Evolutionary conservation across 2,329 filamentous ascomycete genomes (phyloP).

Genomic region (Aspergillus transmontanensis): DNA sequence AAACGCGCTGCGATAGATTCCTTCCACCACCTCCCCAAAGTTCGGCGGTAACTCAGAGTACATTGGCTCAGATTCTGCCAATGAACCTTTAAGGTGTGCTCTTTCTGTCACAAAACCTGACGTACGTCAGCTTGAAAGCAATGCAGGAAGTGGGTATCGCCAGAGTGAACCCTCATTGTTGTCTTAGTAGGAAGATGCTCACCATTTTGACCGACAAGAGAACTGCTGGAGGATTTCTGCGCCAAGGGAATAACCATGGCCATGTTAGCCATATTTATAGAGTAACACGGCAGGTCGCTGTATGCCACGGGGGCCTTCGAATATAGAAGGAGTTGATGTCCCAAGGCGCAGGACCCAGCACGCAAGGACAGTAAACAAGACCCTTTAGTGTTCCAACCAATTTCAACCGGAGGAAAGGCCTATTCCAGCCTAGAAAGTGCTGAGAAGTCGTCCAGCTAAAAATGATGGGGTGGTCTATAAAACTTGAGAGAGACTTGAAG

Average conservation of each 20-base stretch:
- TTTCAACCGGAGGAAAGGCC: not conserved
- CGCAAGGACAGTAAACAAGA: not conserved
- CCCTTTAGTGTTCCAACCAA: not conserved
- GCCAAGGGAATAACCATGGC: conserved; percentile 21
- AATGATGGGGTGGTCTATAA: not conserved
- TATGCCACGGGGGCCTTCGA: not conserved
- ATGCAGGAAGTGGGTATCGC: not conserved
- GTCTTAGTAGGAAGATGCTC: not conserved
- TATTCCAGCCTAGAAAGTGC: not conserved
- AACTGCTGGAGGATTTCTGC: conserved; percentile 20
- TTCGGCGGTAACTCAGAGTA: conserved; percentile 60
- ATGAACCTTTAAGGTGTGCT: conserved; percentile 34
- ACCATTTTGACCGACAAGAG: conserved; percentile 15
- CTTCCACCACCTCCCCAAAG: conserved; percentile 73
- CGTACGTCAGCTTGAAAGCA: not conserved
- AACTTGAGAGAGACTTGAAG: conserved; percentile 13
- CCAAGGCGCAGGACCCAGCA: not conserved
- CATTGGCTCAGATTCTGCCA: conserved; percentile 25
- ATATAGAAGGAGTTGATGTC: not conserved
- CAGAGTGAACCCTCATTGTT: not conserved
- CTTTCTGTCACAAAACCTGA: conserved; percentile 11
- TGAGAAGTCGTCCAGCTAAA: not conserved
- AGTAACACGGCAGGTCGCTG: not conserved
- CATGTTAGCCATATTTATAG: not conserved
- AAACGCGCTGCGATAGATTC: conserved; percentile 81